Conservation (phyloP, 805 yeast species). For the Teunomyces funiuensis region DNA sequence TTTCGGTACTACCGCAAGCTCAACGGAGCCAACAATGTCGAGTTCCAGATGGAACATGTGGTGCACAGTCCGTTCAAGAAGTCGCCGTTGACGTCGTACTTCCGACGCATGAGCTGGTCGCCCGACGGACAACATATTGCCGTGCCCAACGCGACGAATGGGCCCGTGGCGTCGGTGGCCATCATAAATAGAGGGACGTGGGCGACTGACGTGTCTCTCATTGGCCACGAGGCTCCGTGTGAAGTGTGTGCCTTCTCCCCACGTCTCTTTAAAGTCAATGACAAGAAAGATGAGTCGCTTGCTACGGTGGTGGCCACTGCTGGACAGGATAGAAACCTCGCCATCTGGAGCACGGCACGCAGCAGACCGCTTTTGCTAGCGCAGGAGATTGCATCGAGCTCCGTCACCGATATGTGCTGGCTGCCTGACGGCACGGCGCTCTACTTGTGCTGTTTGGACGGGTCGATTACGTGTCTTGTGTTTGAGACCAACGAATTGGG, state of each 20-base stretch:
- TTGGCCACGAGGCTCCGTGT: constrained; percentile 84
- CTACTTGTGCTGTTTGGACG: constrained; percentile 82
- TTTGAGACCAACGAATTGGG: constrained; percentile 72
- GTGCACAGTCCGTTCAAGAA: constrained; percentile 81
- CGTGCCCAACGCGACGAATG: constrained; percentile 82
- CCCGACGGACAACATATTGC: constrained; percentile 89
- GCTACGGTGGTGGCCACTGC: constrained; percentile 89
- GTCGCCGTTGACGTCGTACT: constrained; percentile 91
- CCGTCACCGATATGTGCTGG: constrained; percentile 92
- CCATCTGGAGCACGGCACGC: constrained; percentile 80
- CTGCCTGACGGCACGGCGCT: constrained; percentile 72
- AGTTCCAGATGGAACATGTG: constrained; percentile 83
- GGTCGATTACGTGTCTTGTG: constrained; percentile 64
- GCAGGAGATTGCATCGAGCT: constrained; percentile 67
- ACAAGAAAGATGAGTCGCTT: constrained; percentile 30
- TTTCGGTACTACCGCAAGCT: constrained; percentile 73
- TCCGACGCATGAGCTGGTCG: constrained; percentile 82
- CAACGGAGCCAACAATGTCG: constrained; percentile 60
- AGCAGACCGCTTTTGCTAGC: constrained; percentile 81
- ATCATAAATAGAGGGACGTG: constrained; percentile 76
- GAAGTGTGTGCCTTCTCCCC: constrained; percentile 80
- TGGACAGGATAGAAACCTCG: constrained; percentile 89
- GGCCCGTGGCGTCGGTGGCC: constrained; percentile 74
- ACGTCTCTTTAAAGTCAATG: constrained; percentile 48
- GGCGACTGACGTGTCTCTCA: constrained; percentile 68